Evolutionary conservation across 225 moss, liverwort and hornwort genomes (phyloP).

Genomic region (Lunularia cruciata): DNA sequence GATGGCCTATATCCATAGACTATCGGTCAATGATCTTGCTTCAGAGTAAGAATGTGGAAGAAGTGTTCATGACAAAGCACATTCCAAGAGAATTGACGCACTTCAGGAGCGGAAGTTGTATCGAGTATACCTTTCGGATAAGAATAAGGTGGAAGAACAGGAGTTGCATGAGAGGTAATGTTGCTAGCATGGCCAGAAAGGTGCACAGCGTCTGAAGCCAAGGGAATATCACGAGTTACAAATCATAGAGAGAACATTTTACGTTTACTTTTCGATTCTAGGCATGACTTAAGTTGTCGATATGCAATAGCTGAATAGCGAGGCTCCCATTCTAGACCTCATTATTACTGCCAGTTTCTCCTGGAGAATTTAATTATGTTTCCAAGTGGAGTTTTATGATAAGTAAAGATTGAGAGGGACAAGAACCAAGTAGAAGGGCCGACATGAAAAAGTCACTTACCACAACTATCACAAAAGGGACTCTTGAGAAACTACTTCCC

Average conservation of each 20-base stretch:
- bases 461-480: conserved; percentile 68
- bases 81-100: too few species aligned
- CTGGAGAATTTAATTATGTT: too few species aligned
- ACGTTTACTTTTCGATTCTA: too few species aligned
- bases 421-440: too few species aligned
- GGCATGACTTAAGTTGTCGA: too few species aligned
- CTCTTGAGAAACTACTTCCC: conserved; percentile 80
- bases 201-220: conserved; percentile 57
- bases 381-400: not conserved
- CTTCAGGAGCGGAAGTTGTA: too few species aligned
- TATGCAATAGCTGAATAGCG: not conserved
- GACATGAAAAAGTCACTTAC: conserved; percentile 41
- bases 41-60: too few species aligned
- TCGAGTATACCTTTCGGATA: conserved; percentile 64
- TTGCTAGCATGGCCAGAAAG: conserved; percentile 71
- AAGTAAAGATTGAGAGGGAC: not conserved
- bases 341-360: too few species aligned
- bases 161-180: conserved; percentile 80
- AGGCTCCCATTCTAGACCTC: not conserved
- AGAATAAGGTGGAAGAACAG: conserved; percentile 88
- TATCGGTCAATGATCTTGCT: too few species aligned
- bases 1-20: not conserved
- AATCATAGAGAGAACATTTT: too few species aligned
- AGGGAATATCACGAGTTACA: not conserved
- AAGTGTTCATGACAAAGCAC: too few species aligned